Percentiles rank a stretch among this genome's conserved stretches.
Evolutionary conservation across 345 rosid species (phyloP).

Genomic region (Noccaea bulbosa): DNA sequence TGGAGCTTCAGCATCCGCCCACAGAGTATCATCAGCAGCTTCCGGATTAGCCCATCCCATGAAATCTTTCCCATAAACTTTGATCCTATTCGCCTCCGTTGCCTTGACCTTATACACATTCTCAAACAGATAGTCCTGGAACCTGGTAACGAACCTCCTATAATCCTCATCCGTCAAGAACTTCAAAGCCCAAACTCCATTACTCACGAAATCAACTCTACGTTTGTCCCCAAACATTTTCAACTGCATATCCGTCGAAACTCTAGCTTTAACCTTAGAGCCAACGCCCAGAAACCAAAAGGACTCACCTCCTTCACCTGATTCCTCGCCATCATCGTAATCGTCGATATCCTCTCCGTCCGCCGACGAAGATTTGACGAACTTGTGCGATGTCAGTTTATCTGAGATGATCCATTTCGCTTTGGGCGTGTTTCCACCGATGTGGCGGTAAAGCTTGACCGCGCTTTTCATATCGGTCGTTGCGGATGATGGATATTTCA

Average conservation of each 20-base stretch:
- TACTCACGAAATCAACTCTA: constrained; percentile 74
- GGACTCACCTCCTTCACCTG: constrained; percentile 45
- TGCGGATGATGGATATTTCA: constrained; percentile 51
- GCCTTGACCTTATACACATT: constrained; percentile 74
- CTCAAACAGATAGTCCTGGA: constrained; percentile 81
- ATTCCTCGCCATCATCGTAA: constrained; percentile 50
- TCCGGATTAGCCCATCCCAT: constrained; percentile 91
- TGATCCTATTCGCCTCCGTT: constrained; percentile 67
- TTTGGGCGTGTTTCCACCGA: constrained; percentile 81
- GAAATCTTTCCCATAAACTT: constrained; percentile 88
- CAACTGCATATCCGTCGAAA: constrained; percentile 79
- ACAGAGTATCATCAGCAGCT: constrained; percentile 85
- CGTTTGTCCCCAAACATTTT: constrained; percentile 88
- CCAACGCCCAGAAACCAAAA: constrained; percentile 77
- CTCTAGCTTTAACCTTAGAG: constrained; percentile 64
- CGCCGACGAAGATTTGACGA: constrained; percentile 46
- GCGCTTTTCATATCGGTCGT: constrained; percentile 51
- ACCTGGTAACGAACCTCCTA: constrained; percentile 63
- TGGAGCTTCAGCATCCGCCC: constrained; percentile 85
- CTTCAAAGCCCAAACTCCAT: constrained; percentile 91
- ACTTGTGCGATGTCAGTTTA: constrained; percentile 59
- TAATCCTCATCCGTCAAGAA: constrained; percentile 70
- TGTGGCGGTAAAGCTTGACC: constrained; percentile 81
- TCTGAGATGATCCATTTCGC: constrained; percentile 83
- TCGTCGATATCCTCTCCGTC: constrained; percentile 46